These are phyloP conservation scores for Clarireedia monteithiana DNA, from an alignment of 2,329 filamentous ascomycete genomes.

Conservation along the genomic window DNA sequence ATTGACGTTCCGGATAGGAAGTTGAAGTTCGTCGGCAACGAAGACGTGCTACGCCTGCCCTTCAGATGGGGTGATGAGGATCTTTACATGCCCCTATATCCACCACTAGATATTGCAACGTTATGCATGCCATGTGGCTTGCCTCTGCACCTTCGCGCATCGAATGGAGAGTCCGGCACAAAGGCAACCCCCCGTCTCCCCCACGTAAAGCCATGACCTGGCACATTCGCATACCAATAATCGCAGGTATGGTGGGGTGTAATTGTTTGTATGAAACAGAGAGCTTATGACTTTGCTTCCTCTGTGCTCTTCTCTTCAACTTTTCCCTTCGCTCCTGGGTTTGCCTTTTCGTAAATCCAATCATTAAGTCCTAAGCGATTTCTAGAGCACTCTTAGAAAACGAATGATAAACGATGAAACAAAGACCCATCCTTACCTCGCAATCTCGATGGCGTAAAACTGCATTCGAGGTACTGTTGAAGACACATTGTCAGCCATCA, in stretches of 20 bases:
- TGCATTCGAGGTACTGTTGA: constrained; percentile 57
- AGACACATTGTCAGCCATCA: constrained; percentile 9
- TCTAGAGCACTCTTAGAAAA: constrained; percentile 24
- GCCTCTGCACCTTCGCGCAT: too few species aligned
- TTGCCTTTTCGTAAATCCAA: constrained; percentile 86
- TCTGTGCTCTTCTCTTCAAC: constrained; percentile 1
- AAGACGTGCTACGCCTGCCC: too few species aligned
- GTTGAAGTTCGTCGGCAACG: too few species aligned
- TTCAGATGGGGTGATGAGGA: too few species aligned
- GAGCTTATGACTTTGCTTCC: not conserved
- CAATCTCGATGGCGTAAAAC: constrained; percentile 73
- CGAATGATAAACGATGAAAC: not conserved
- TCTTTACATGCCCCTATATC: too few species aligned
- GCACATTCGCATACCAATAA: too few species aligned
- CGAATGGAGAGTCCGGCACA: too few species aligned
- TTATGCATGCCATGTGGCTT: too few species aligned
- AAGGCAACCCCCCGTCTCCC: too few species aligned
- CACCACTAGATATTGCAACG: too few species aligned
- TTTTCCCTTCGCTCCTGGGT: constrained; percentile 38
- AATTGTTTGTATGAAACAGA: not conserved
- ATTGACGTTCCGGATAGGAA: too few species aligned
- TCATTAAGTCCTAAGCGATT: constrained; percentile 89
- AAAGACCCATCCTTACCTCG: constrained; percentile 29
- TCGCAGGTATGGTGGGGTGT: not conserved
- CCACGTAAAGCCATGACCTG: too few species aligned